These are phyloP conservation scores for Rosa hybrid DNA, from an alignment of 331 rosid genomes.

Conservation along the genomic window DNA sequence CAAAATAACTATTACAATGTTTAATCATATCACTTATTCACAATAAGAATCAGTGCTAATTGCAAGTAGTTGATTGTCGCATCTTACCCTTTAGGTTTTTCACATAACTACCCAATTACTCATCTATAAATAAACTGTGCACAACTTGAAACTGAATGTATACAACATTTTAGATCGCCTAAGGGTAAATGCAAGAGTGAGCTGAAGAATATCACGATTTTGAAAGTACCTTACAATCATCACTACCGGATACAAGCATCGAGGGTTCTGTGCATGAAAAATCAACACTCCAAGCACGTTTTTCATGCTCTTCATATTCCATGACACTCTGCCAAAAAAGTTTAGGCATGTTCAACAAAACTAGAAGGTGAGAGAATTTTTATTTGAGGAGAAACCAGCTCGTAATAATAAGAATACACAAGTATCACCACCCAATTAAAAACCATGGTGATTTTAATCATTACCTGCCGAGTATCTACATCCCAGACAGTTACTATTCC, in stretches of 20 bases:
- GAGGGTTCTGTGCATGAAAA: slow-evolving; percentile 92
- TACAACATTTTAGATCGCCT: slow-evolving; percentile 13
- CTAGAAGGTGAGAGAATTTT: not conserved
- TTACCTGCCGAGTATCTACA: slow-evolving; percentile 87
- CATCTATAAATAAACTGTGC: not conserved
- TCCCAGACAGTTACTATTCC: slow-evolving; percentile 99
- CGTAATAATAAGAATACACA: not conserved
- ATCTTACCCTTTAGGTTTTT: not conserved
- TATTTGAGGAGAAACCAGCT: slow-evolving; percentile 9
- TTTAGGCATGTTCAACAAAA: not conserved
- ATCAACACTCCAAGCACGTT: slow-evolving; percentile 99
- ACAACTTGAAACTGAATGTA: not conserved
- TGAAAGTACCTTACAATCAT: slow-evolving; percentile 85
- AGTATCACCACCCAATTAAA: slow-evolving; percentile 16
- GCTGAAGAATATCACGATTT: slow-evolving; percentile 14
- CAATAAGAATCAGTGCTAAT: not conserved
- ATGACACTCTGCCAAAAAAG: slow-evolving; percentile 66
- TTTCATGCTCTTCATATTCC: slow-evolving; percentile 99
- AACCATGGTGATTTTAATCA: slow-evolving; percentile 16
- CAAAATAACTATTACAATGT: not conserved
- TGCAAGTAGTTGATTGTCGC: not conserved
- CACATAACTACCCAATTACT: not conserved
- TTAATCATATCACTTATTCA: not conserved
- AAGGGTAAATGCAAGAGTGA: slow-evolving; percentile 17
- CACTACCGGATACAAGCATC: slow-evolving; percentile 96